Percentiles rank a stretch among this genome's conserved stretches.
Evolutionary conservation across 352 stramenopile genomes (phyloP).

Genomic region (Globisporangium viniferum): DNA sequence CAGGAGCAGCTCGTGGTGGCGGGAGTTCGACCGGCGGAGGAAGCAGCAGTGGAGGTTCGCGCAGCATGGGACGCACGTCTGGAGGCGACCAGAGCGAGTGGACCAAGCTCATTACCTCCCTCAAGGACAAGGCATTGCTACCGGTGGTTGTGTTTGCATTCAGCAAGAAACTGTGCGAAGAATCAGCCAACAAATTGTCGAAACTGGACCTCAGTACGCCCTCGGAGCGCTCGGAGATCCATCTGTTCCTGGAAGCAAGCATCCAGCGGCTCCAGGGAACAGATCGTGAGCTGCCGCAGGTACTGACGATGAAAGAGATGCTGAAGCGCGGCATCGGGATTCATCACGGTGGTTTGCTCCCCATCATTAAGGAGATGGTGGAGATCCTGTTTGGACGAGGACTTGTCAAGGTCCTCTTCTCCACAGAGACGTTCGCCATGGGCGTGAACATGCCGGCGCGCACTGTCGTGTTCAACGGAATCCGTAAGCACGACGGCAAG

Average conservation of each 20-base stretch:
- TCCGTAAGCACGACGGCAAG: slow-evolving; percentile 97
- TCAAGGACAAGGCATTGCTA: slow-evolving; percentile 91
- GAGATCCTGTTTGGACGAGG: slow-evolving; percentile 98
- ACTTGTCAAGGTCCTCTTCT: slow-evolving; percentile 98
- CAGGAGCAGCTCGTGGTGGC: slow-evolving; percentile 21
- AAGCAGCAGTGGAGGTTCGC: slow-evolving; percentile 25
- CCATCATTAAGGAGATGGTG: slow-evolving; percentile 99
- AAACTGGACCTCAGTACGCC: slow-evolving; percentile 72
- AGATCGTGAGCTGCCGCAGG: slow-evolving; percentile 97
- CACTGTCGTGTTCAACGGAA: slow-evolving; percentile 96
- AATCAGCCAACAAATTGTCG: slow-evolving; percentile 70
- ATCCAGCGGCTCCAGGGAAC: slow-evolving; percentile 88
- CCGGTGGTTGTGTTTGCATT: slow-evolving; percentile 95
- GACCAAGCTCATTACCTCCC: slow-evolving; percentile 83
- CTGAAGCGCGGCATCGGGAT: slow-evolving; percentile 95
- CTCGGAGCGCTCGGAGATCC: slow-evolving; percentile 80
- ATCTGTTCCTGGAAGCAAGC: slow-evolving; percentile 74
- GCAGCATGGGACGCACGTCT: slow-evolving; percentile 56
- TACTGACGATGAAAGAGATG: slow-evolving; percentile 97
- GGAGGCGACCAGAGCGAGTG: slow-evolving; percentile 80
- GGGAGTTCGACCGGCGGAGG: slow-evolving; percentile 26
- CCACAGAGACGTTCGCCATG: slow-evolving; percentile 99
- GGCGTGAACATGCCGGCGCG: slow-evolving; percentile 99
- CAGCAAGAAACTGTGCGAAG: slow-evolving; percentile 83
- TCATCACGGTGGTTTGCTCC: slow-evolving; percentile 96